Percentiles rank a stretch among this genome's conserved stretches.
Conservation (phyloP, 2,329 filamentous ascomycete species). For the Amauroascus niger region DNA sequence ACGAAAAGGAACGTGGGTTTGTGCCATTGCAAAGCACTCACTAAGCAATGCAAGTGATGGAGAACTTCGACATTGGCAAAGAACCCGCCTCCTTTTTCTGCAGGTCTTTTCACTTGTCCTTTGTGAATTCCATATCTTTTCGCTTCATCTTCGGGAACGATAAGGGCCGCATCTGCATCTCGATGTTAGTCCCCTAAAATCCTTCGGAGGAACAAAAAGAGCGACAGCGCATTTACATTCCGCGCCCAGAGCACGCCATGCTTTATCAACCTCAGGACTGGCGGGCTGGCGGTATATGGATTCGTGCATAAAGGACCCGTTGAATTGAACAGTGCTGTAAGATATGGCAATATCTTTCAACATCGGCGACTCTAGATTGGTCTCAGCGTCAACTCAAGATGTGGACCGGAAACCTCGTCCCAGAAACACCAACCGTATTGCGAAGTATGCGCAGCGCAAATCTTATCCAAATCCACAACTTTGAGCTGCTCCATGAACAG, state of each 20-base stretch:
- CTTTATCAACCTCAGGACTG: slow-evolving; percentile 47
- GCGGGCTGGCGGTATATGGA: slow-evolving; percentile 45
- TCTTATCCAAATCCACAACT: slow-evolving; percentile 5
- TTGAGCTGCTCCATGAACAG: slow-evolving; percentile 11
- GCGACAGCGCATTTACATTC: slow-evolving; percentile 37
- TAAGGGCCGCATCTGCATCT: slow-evolving; percentile 37
- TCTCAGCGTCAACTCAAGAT: background rate
- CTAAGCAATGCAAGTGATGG: slow-evolving; percentile 23
- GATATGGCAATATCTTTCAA: slow-evolving; percentile 35
- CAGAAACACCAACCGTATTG: slow-evolving; percentile 6
- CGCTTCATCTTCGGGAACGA: slow-evolving; percentile 44
- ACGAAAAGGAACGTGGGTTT: background rate
- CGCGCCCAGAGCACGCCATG: slow-evolving; percentile 46
- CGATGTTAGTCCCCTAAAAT: background rate
- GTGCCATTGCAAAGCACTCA: slow-evolving; percentile 12
- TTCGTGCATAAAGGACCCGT: slow-evolving; percentile 49
- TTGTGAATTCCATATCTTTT: slow-evolving; percentile 42
- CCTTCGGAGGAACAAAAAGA: background rate
- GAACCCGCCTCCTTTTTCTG: slow-evolving; percentile 40
- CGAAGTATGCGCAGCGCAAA: slow-evolving; percentile 13
- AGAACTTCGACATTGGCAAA: slow-evolving; percentile 16
- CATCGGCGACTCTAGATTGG: slow-evolving; percentile 23
- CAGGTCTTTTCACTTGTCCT: slow-evolving; percentile 47
- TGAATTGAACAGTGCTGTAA: slow-evolving; percentile 41
- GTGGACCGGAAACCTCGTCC: background rate